A percentile compares a stretch with the other conserved stretches of the same genome.
Evolutionary conservation across 768 basidiomycete genomes (phyloP).

Genomic region (Tremella yokohamensis): DNA sequence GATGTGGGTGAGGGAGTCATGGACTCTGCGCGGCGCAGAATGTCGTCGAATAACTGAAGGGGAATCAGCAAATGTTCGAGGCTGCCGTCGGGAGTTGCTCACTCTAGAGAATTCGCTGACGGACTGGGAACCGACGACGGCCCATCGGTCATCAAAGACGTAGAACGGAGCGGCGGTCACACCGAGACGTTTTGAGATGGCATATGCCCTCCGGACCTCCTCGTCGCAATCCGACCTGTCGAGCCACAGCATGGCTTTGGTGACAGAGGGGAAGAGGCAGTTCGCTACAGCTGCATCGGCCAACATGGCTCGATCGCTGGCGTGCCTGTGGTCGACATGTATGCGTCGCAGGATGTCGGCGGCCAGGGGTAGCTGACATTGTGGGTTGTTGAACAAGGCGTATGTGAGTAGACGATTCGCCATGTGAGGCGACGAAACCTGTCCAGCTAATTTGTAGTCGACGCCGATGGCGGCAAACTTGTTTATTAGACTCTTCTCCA

Average conservation of each 20-base stretch:
- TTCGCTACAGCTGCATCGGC: slow-evolving; percentile 23
- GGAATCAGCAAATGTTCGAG: too few relatives aligned
- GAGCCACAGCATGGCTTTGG: slow-evolving; percentile 22
- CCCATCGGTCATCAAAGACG: slow-evolving; percentile 34
- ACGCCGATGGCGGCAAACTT: slow-evolving; percentile 59
- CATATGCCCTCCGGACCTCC: slow-evolving; percentile 32
- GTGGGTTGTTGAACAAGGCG: slow-evolving; percentile 16
- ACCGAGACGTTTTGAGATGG: slow-evolving; percentile 20
- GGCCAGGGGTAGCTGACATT: slow-evolving; percentile 20
- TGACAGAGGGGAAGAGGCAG: slow-evolving; percentile 17
- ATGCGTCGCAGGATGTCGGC: slow-evolving; percentile 25
- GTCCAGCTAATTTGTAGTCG: not conserved
- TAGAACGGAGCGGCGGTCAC: slow-evolving; percentile 42
- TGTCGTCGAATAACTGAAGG: too few relatives aligned
- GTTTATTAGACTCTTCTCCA: slow-evolving; percentile 59
- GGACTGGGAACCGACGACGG: slow-evolving; percentile 32
- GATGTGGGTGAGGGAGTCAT: too few relatives aligned
- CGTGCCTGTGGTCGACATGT: slow-evolving; percentile 17
- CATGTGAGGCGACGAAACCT: slow-evolving; percentile 25
- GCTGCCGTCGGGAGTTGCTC: slow-evolving; percentile 9
- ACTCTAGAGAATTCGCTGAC: slow-evolving; percentile 37
- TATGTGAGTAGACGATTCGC: slow-evolving; percentile 29
- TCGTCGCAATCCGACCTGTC: slow-evolving; percentile 24
- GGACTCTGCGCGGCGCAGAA: too few relatives aligned
- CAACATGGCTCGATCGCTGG: slow-evolving; percentile 23